Conservation (phyloP, 148 eudicot genomes). For the Nyssa sinensis region DNA sequence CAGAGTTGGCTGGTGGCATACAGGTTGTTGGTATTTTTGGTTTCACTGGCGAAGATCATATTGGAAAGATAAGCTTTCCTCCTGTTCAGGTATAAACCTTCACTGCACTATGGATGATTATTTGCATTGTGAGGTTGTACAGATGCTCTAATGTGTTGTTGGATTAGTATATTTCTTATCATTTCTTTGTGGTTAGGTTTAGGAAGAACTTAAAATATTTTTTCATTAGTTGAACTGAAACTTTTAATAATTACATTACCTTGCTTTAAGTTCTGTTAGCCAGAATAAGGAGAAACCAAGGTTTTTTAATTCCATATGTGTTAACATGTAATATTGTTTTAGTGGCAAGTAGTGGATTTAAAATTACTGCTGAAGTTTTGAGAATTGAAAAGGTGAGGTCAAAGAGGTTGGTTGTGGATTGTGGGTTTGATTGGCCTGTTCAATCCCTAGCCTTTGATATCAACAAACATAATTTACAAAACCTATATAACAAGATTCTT, state of each 20-base stretch:
- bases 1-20: slow-evolving; percentile 14
- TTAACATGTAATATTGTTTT: no score
- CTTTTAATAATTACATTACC: not conserved
- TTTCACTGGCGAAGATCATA: slow-evolving; percentile 84
- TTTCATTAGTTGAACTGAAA: not conserved
- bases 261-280: not conserved
- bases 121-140: not conserved
- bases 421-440: no score
- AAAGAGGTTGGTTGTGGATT: no score
- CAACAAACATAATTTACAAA: no score
- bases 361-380: no score
- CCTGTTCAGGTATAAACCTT: slow-evolving; percentile 66
- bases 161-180: not conserved
- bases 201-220: not conserved
- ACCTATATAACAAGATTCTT: no score
- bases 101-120: not conserved
- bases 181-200: not conserved
- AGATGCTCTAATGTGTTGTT: not conserved
- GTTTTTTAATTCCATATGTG: not conserved
- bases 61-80: slow-evolving; percentile 87
- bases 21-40: slow-evolving; percentile 97
- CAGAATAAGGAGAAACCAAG: no score
- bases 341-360: no score
- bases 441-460: no score
- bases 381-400: no score